Percentiles rank a stretch among this genome's conserved stretches.
phyloP scores from a whole-genome alignment of 768 basidiomycete genomes.

The Rhizopogon salebrosus region DNA sequence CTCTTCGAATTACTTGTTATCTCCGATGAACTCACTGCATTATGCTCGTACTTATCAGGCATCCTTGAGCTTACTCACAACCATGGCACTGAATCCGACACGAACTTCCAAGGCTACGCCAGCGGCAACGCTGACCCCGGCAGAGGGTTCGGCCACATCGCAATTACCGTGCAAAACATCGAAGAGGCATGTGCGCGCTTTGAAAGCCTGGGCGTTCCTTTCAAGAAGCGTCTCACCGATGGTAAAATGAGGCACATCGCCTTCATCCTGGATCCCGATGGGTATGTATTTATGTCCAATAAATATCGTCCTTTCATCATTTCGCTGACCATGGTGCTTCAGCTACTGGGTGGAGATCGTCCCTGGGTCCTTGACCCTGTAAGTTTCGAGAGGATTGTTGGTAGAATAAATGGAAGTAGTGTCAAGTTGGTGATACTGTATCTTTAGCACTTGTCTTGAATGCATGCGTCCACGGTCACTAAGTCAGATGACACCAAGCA shows the following conservation, averaged over 20 bases:
- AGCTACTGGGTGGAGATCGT: conserved; percentile 64
- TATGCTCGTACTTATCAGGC: conserved; percentile 33
- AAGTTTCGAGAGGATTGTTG: not conserved
- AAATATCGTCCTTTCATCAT: not conserved
- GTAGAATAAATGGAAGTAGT: not conserved
- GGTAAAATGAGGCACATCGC: conserved; percentile 85
- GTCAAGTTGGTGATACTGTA: not conserved
- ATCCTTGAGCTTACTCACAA: conserved; percentile 85
- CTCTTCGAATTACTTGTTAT: not conserved
- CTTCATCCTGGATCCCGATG: conserved; percentile 82
- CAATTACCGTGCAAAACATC: conserved; percentile 79
- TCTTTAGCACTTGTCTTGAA: not conserved
- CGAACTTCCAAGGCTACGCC: conserved; percentile 75
- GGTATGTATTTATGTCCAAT: conserved; percentile 37
- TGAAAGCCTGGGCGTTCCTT: conserved; percentile 71
- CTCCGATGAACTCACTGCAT: not conserved
- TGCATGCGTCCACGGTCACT: not conserved
- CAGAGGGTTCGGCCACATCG: conserved; percentile 81
- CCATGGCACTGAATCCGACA: conserved; percentile 83
- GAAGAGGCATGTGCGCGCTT: conserved; percentile 81
- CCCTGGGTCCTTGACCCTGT: conserved; percentile 27
- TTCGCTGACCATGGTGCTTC: not conserved
- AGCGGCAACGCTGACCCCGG: conserved; percentile 84
- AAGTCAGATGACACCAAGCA: too few relatives aligned
- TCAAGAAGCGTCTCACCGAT: conserved; percentile 84